Evolutionary conservation across 306 rosid species (phyloP).

Genomic region (Erythrophleum fordii): DNA sequence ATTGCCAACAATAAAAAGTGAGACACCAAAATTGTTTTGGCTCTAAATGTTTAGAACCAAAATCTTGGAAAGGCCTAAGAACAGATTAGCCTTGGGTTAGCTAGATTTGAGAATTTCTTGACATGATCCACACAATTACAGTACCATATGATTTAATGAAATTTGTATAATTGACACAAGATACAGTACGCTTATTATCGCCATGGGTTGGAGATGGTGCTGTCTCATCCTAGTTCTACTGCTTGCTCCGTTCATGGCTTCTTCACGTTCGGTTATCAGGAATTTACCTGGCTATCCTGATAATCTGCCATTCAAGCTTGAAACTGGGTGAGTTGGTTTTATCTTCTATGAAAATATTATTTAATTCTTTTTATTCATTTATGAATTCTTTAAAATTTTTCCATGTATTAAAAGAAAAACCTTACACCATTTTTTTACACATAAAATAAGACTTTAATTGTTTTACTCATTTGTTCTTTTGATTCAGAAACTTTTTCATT

Average conservation of each 20-base stretch:
- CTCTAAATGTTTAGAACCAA: not conserved
- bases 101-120: too few relatives aligned
- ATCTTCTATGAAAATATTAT: not conserved
- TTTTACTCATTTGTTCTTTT: not conserved
- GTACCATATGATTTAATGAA: not conserved
- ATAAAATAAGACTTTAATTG: not conserved
- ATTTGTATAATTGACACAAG: not conserved
- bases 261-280: not conserved
- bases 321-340: not conserved
- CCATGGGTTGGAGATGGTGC: constrained; percentile 15
- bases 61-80: not conserved
- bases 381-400: not conserved
- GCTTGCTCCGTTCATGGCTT: not conserved
- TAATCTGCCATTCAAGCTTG: constrained; percentile 22
- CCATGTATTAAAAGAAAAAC: not conserved
- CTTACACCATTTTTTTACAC: not conserved
- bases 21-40: not conserved
- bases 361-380: not conserved
- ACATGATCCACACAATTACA: too few relatives aligned
- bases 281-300: constrained; percentile 1
- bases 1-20: not conserved
- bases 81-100: too few relatives aligned
- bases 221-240: not conserved
- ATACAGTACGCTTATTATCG: not conserved
- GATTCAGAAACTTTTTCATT: too few relatives aligned